Evolutionary conservation across 2,329 filamentous ascomycete genomes (phyloP).

Genomic region (Fusarium tupiense): DNA sequence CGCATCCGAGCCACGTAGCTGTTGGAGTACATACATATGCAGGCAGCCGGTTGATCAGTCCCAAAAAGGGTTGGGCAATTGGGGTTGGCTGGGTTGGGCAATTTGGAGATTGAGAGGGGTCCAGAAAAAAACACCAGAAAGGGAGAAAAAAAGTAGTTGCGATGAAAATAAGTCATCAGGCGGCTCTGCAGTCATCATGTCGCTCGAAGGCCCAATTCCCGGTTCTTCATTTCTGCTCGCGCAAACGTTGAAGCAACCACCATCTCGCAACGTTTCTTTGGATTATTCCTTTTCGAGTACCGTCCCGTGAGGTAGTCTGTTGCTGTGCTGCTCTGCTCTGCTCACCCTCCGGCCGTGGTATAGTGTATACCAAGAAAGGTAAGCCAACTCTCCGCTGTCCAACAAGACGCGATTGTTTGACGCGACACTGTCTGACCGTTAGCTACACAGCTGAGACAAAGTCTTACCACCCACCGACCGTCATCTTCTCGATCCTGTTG

Average conservation of each 20-base stretch:
- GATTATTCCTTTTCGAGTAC: background rate
- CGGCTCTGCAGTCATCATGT: background rate
- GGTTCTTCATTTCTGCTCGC: background rate
- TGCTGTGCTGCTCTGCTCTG: background rate
- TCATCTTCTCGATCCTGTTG: background rate
- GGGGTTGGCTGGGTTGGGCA: background rate
- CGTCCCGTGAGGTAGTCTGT: background rate
- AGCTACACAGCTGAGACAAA: background rate
- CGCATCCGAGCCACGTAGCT: background rate
- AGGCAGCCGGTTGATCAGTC: background rate
- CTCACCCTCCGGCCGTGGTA: background rate
- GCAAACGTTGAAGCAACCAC: background rate
- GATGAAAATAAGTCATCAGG: background rate
- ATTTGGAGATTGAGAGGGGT: background rate
- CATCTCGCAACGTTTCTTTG: background rate
- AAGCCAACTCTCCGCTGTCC: background rate
- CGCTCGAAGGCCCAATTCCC: background rate
- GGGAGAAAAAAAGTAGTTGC: background rate
- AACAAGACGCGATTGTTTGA: background rate
- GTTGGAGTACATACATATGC: constrained; percentile 4
- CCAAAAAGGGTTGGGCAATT: constrained; percentile 6
- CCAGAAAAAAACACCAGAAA: background rate
- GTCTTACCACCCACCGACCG: background rate
- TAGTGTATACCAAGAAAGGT: background rate
- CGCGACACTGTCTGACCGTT: background rate